Percentiles rank a stretch among this genome's conserved stretches.
These are phyloP conservation scores for Antarctomyces pellizariae DNA, from an alignment of 495 filamentous ascomycete species.

Conservation along the genomic window DNA sequence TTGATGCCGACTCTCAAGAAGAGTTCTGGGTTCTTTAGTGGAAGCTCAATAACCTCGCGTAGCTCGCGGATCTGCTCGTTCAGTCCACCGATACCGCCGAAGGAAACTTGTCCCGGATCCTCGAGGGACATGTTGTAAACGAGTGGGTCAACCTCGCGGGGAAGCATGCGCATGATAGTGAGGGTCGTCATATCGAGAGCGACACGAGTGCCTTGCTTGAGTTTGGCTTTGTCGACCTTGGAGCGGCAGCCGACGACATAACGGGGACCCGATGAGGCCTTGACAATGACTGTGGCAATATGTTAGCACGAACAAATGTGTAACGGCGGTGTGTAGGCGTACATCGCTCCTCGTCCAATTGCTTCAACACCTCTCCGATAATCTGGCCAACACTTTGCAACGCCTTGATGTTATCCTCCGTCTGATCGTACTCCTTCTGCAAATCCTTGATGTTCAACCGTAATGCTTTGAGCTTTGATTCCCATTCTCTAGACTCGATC, in stretches of 20 bases:
- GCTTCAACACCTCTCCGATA: conserved; percentile 96
- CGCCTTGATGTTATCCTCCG: conserved; percentile 98
- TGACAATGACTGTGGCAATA: conserved; percentile 30
- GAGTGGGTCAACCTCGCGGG: conserved; percentile 90
- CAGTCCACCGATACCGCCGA: conserved; percentile 93
- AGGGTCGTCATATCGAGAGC: conserved; percentile 99
- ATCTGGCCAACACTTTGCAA: conserved; percentile 98
- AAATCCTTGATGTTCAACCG: conserved; percentile 86
- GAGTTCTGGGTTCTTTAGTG: conserved; percentile 94
- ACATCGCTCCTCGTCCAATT: conserved; percentile 98
- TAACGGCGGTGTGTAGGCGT: conserved; percentile 14
- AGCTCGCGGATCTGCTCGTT: conserved; percentile 98
- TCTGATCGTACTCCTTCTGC: conserved; percentile 84
- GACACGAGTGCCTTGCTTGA: conserved; percentile 95
- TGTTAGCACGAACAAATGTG: conserved; percentile 7
- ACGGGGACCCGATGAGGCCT: conserved; percentile 88
- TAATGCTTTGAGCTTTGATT: conserved; percentile 81
- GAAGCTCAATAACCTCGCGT: conserved; percentile 92
- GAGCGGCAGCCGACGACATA: conserved; percentile 98
- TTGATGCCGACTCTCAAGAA: conserved; percentile 97
- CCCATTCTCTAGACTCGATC: conserved; percentile 92
- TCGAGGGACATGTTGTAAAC: conserved; percentile 99
- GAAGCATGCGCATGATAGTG: conserved; percentile 99
- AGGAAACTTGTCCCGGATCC: conserved; percentile 93
- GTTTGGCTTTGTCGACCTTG: conserved; percentile 87